Evolutionary conservation across 2,329 filamentous ascomycete genomes (phyloP), one percentile per base, ranked within the genome.

Genomic region (Fusarium tricinctum): DNA sequence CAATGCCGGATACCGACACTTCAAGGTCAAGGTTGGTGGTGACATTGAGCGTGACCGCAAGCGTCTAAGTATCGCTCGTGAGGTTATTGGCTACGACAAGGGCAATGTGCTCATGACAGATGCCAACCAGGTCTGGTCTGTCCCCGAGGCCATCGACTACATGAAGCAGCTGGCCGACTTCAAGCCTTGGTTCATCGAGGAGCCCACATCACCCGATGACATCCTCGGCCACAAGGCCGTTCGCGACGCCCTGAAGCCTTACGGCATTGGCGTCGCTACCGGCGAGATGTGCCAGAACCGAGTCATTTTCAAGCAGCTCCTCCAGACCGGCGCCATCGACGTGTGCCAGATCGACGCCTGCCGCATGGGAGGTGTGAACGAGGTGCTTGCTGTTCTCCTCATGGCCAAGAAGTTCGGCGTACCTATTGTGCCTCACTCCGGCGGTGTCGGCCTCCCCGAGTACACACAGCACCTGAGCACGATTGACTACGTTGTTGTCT

Each of bases 211-310:
- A 22, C 94, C 94, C 14, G 94, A 97, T 76, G 94, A 97, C 78
- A 89, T 97, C 60, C 89, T 96, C 56, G 94, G 94, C 60, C 94
- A 97, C 85, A 92, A 92, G 76, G 91, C 92, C 5, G 89, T 97
- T 73, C 89, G 92, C 51, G 91, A 95, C 65, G 93, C 93, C 6
- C 88, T 97, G 13, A 86, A 86, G 73, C 89, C 91, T 0, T 84
- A 89, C 75, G 88, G 87, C 58, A 93, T 97, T 73, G 92, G 92
- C 60, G 94, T 97, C 7, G 94, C 94, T 9, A 97, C 94, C 0
- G 94, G 94, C 67, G 94, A 97, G 82, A 97, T 97, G 93, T 96
- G 93, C 82, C 94, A 97, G 83, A 97, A 97, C 84, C 89, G 94
- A 39, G 92, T 97, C 69, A 88, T 97, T 74, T 97, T 97, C 88